Evolutionary conservation across 139 green algal genomes (phyloP).

Genomic region (Coelastrella sp.): DNA sequence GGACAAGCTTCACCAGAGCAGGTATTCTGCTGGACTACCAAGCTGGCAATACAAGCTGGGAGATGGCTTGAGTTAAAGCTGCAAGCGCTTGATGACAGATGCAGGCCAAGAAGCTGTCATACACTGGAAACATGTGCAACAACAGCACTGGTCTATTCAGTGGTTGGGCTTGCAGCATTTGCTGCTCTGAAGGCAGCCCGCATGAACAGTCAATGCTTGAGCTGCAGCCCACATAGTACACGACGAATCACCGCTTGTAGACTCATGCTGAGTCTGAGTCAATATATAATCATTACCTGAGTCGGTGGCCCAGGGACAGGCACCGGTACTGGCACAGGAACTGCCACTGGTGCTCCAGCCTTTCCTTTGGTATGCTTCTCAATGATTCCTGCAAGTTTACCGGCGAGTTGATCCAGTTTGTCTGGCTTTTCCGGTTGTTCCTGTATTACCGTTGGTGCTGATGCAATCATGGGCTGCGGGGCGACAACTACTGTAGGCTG

Average conservation of each 20-base stretch:
- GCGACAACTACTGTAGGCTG: slow-evolving; percentile 28
- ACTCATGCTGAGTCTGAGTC: not conserved
- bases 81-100: no score
- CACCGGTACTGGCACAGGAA: slow-evolving; percentile 19
- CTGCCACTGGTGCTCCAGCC: not conserved
- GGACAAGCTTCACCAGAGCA: no score
- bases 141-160: no score
- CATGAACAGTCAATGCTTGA: not conserved
- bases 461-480: not conserved
- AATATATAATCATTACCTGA: not conserved
- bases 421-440: not conserved
- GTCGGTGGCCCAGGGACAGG: slow-evolving; percentile 4
- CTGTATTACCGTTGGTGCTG: not conserved
- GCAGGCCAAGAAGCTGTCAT: no score
- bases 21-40: no score
- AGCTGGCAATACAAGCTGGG: no score
- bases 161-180: no score
- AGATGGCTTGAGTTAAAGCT: no score
- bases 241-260: not conserved
- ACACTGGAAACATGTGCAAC: no score
- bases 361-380: not conserved
- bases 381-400: not conserved
- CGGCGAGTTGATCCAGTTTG: not conserved
- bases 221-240: not conserved
- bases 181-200: no score